Conservation (phyloP, 1,284 basidiomycete species). For the Boletus semigastroideus region DNA sequence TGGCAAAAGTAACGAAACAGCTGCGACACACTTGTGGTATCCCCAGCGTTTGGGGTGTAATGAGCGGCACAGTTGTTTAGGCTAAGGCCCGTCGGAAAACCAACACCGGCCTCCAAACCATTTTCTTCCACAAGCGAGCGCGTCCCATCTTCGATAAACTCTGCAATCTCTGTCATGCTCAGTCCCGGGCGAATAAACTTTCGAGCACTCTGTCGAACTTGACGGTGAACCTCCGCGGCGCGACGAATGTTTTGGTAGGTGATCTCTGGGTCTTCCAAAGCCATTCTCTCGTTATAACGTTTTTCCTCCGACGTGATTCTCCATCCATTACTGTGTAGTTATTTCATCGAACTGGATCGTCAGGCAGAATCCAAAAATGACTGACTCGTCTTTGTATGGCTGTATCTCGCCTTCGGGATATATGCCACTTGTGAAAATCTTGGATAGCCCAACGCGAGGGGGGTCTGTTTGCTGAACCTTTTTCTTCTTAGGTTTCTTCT, state of each 20-base stretch:
- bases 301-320: constrained; percentile 92
- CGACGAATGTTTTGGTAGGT: constrained; percentile 90
- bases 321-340: constrained; percentile 67
- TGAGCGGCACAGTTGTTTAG: constrained; percentile 96
- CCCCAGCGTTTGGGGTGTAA: constrained; percentile 95
- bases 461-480: constrained; percentile 84
- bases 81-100: constrained; percentile 96
- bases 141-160: constrained; percentile 91
- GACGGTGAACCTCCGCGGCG: constrained; percentile 95
- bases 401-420: constrained; percentile 94
- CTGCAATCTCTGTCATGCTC: constrained; percentile 93
- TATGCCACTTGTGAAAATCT: constrained; percentile 83
- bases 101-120: constrained; percentile 84
- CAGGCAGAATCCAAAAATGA: constrained; percentile 11
- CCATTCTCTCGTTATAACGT: constrained; percentile 77
- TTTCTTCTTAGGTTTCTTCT: constrained; percentile 91
- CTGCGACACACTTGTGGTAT: constrained; percentile 69
- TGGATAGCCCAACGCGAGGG: constrained; percentile 87
- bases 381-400: constrained; percentile 88
- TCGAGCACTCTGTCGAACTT: constrained; percentile 84
- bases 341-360: constrained; percentile 5
- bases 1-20: constrained; percentile 7
- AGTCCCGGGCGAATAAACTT: constrained; percentile 90
- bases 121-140: constrained; percentile 90
- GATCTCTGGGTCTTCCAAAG: constrained; percentile 74